These are phyloP conservation scores for Phoenix roebelenii DNA, from an alignment of 176 grass and related monocot species.

Conservation along the genomic window DNA sequence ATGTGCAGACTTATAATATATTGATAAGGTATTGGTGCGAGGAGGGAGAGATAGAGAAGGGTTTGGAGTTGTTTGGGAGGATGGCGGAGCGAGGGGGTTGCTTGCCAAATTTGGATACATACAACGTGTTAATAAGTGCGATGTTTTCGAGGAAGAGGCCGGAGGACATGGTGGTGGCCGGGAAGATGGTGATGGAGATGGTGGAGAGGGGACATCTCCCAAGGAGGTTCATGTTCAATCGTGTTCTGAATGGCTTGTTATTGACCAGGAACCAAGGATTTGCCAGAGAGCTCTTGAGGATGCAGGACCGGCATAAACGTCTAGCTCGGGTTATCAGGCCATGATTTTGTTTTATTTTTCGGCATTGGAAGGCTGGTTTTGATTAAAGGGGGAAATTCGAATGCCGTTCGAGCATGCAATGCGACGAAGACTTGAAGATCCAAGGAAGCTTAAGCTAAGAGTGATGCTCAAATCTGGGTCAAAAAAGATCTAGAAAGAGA, in stretches of 20 bases:
- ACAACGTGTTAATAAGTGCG: conserved; percentile 79
- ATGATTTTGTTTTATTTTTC: conserved; percentile 10
- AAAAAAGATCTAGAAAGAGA: too few relatives aligned
- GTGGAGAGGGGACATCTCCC: conserved; percentile 79
- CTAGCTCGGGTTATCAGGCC: conserved; percentile 53
- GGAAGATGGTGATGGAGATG: conserved; percentile 82
- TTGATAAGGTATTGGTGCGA: conserved; percentile 68
- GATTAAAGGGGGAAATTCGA: too few relatives aligned
- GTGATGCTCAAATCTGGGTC: too few relatives aligned
- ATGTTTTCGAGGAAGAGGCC: conserved; percentile 86
- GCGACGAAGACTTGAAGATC: too few relatives aligned
- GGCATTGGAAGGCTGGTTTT: too few relatives aligned
- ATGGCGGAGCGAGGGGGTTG: conserved; percentile 53
- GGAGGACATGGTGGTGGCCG: conserved; percentile 60
- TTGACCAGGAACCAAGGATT: conserved; percentile 77
- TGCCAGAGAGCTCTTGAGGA: conserved; percentile 56
- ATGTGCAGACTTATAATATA: conserved; percentile 74
- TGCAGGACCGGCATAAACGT: conserved; percentile 67
- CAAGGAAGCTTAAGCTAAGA: too few relatives aligned
- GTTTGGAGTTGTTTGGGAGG: conserved; percentile 51
- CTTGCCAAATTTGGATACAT: conserved; percentile 83
- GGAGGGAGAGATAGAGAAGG: conserved; percentile 70
- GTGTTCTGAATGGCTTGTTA: conserved; percentile 69
- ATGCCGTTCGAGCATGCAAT: too few relatives aligned
- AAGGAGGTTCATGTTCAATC: conserved; percentile 89